phyloP scores from a whole-genome alignment of 306 rosid genomes.

The Medicago ruthenica region DNA sequence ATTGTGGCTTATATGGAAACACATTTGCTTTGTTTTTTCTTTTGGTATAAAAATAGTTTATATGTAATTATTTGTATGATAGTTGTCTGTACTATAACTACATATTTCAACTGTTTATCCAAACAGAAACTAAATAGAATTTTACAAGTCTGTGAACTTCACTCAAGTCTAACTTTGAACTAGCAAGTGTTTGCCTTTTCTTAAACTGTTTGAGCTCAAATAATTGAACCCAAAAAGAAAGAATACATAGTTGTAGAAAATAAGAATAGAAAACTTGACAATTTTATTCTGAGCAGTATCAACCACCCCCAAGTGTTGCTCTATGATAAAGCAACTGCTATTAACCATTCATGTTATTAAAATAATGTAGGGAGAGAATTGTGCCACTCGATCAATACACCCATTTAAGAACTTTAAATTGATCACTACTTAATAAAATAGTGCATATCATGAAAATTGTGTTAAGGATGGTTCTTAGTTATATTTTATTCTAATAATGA shows the following conservation, averaged over 20 bases:
- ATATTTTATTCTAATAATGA: too few relatives aligned
- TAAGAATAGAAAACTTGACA: not conserved
- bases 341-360: not conserved
- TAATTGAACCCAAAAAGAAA: not conserved
- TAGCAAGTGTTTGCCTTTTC: too few relatives aligned
- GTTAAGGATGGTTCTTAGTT: not conserved
- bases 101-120: too few relatives aligned
- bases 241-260: not conserved
- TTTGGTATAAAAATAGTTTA: too few relatives aligned
- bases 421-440: not conserved
- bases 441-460: not conserved
- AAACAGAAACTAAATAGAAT: not conserved
- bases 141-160: not conserved
- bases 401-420: not conserved
- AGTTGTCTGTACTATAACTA: too few relatives aligned
- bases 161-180: not conserved
- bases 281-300: not conserved
- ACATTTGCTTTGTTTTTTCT: too few relatives aligned
- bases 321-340: not conserved
- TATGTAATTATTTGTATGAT: too few relatives aligned
- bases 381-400: not conserved
- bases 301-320: not conserved
- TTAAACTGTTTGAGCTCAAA: not conserved
- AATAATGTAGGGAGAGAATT: not conserved
- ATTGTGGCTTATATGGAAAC: too few relatives aligned